Conservation (phyloP, 495 filamentous ascomycete genomes). For the Hypoxylon trugodes region DNA sequence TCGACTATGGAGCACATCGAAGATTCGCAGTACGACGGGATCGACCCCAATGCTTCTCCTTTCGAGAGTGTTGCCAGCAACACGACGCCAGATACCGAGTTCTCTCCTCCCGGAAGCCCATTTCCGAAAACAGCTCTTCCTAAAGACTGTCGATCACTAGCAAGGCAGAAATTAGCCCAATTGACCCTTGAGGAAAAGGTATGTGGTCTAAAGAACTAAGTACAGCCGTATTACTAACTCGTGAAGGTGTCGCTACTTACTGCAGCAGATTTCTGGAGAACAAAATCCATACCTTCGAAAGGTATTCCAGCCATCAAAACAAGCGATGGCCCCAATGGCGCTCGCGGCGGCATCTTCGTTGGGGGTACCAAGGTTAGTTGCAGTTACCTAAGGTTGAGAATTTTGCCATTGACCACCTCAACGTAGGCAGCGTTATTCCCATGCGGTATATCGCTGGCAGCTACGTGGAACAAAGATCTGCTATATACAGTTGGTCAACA, state of each 20-base stretch:
- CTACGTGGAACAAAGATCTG: slow-evolving; percentile 79
- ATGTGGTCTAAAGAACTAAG: slow-evolving; percentile 1
- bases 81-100: slow-evolving; percentile 58
- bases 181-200: slow-evolving; percentile 66
- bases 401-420: slow-evolving; percentile 44
- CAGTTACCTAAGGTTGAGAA: neutral
- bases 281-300: slow-evolving; percentile 70
- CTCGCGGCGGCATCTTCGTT: slow-evolving; percentile 74
- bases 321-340: slow-evolving; percentile 82
- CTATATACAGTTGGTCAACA: slow-evolving; percentile 73
- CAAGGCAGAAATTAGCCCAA: slow-evolving; percentile 52
- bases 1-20: slow-evolving; percentile 40
- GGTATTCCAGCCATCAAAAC: slow-evolving; percentile 76
- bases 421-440: slow-evolving; percentile 75
- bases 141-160: slow-evolving; percentile 47
- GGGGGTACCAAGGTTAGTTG: slow-evolving; percentile 66
- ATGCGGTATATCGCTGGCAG: slow-evolving; percentile 77
- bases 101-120: slow-evolving; percentile 60
- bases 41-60: slow-evolving; percentile 51
- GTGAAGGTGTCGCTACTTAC: slow-evolving; percentile 65
- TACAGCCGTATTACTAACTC: slow-evolving; percentile 35
- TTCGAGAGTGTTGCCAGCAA: slow-evolving; percentile 52
- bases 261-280: slow-evolving; percentile 83
- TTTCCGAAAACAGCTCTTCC: slow-evolving; percentile 39
- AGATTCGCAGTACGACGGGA: slow-evolving; percentile 39